Evolutionary conservation across 73 alveolate species (phyloP).

Genomic region (Tetrahymena thermophila): DNA sequence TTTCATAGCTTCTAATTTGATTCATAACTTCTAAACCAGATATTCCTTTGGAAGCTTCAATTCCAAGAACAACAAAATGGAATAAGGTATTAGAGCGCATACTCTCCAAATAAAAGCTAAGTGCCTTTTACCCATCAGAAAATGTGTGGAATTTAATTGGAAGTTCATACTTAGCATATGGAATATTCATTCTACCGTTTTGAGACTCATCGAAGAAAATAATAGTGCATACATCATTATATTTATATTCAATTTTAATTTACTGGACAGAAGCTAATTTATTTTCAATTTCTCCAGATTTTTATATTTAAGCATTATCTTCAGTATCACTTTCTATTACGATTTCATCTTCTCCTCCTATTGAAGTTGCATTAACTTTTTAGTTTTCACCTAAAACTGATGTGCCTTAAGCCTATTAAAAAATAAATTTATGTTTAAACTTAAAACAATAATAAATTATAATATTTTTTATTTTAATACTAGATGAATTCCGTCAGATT

Average conservation of each 20-base stretch:
- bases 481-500: background rate
- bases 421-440: too few relatives aligned
- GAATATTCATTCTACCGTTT: background rate
- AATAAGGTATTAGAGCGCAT: background rate
- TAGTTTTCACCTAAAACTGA: background rate
- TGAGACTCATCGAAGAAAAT: background rate
- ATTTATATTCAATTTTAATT: background rate
- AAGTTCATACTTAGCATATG: background rate
- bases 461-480: background rate
- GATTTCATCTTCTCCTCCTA: background rate
- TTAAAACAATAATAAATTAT: background rate
- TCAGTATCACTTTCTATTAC: background rate
- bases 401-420: background rate
- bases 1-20: background rate
- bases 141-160: background rate
- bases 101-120: background rate
- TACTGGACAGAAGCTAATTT: background rate
- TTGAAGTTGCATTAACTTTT: background rate
- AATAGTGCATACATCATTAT: background rate
- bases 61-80: background rate
- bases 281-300: background rate
- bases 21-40: background rate
- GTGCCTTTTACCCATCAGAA: background rate
- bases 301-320: background rate
- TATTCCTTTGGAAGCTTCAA: background rate